Base-by-base conservation (phyloP, 805 yeast genomes). In the Myxozyma sirexii region DNA sequence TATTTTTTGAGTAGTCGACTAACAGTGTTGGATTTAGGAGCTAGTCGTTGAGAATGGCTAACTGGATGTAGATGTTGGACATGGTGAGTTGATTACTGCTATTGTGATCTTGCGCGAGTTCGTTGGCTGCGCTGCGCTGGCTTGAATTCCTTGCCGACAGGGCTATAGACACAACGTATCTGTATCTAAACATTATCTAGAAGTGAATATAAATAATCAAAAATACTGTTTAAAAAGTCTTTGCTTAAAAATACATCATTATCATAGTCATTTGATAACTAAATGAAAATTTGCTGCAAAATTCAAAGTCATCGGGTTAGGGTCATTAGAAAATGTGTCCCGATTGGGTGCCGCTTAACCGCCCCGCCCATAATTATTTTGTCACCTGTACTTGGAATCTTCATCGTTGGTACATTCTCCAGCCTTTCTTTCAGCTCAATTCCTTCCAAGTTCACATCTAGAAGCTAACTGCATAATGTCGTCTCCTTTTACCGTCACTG, bases 401-500 rank as follows among this genome's bases (percentile, higher is more conserved):
- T 43, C 33, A 12, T 43, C 45, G 2, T 17, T 19, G n/a, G 53
- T n/a, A 15, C 24, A 23, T 17, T 2, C 4, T 4, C 21, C n/a
- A 10, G n/a, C 7, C 21, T 19, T 38, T 17, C n/a, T 3, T n/a
- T 38, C 42, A 13, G n/a, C 19, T 38, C 42, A 17, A n/a, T 17
- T 38, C n/a, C 42, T 38, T n/a, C 7, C n/a, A 15, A 17, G 21
- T 17, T 15, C 10, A 38, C 7, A 17, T n/a, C n/a, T 38, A 15
- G 2, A 38, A 10, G 10, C 7, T 10, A 2, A 38, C 21, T n/a
- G 3, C 37, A 31, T 6, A 17, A 53, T 48, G 48, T n/a, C 47
- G 10, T 57, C 56, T 38, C 31, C 84, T 7, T 82, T 87, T 69
- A 80, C 75, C 43, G 77, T 78, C 15, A 78, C 79, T 29, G 78